Percentiles rank a stretch among this genome's conserved stretches.
Conservation (phyloP, 306 rosid genomes). For the Leucaena leucocephala region DNA sequence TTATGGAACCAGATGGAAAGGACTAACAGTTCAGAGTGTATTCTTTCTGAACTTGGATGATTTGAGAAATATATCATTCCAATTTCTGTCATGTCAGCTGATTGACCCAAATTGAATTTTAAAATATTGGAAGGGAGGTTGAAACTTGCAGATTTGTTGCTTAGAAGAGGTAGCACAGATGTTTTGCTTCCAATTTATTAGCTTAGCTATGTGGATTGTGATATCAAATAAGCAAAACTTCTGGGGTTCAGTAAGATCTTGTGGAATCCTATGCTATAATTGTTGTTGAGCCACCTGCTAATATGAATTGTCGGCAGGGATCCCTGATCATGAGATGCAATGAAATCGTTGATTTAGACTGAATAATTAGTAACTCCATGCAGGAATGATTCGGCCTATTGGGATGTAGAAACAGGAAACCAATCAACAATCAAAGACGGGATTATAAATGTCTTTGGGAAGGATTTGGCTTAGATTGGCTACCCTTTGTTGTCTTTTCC, state of each 20-base stretch:
- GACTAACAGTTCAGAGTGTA: not conserved
- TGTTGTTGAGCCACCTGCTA: not conserved
- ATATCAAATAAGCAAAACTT: not conserved
- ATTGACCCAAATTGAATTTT: not conserved
- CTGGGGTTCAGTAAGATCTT: not conserved
- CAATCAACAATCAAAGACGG: not conserved
- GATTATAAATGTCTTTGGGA: conserved; percentile 2
- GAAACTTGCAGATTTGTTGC: conserved; percentile 8
- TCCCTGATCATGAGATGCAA: not conserved
- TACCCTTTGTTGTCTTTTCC: not conserved
- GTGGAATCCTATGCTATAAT: not conserved
- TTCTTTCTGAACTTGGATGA: conserved; percentile 12
- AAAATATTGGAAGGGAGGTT: not conserved
- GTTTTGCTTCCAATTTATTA: conserved; percentile 4
- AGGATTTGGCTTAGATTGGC: not conserved
- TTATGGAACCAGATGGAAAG: conserved; percentile 19
- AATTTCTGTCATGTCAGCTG: not conserved
- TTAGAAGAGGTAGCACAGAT: not conserved
- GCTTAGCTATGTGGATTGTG: not conserved
- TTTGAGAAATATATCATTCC: not conserved
- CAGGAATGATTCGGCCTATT: conserved; percentile 5
- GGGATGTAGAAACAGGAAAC: not conserved
- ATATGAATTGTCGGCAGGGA: conserved; percentile 6
- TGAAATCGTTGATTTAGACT: not conserved
- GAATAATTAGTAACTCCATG: not conserved